Base-by-base conservation (phyloP, 2,329 filamentous ascomycete genomes). In the Tolypocladium sp. region DNA sequence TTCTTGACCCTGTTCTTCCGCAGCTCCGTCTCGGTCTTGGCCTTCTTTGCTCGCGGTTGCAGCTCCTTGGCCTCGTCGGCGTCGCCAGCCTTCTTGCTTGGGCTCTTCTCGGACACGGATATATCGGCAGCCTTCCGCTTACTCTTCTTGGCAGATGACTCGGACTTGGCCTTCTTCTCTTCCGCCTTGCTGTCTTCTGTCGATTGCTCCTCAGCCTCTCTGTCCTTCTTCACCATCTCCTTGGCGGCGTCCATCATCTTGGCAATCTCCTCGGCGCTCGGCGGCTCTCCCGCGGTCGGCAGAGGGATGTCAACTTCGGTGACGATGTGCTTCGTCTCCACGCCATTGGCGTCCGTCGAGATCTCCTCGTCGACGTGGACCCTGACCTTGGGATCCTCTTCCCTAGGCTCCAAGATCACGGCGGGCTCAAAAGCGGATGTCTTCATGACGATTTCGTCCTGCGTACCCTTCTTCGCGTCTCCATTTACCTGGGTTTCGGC, bases 191-290 rank as follows among this genome's bases (percentile, higher is more conserved):
- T 69, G 7, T 70, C 70, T 57, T 75, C 68, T 69, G 79, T 74
- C 59, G 81, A 40, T 9, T 70, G 70, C 10, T 75, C 71, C 15
- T 71, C 71, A 53, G 74, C 69, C 71, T 79, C 76, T 63, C 82
- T 77, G 61, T 82, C 82, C 61, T 86, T 86, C 62, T 89, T 83
- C 6, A 97, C 92, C 90, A 97, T 96, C 65, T 87, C 84, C 76
- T 88, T 91, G 38, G 94, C 94, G 68, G 91, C 86, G 35, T 87
- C 87, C 60, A 97, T 88, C 88, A 97, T 92, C 58, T 87, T 83
- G 59, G 89, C 82, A 1, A 92, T 87, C 67, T 94, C 89, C 63
- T 92, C 89, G 0, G 90, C 86, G 15, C 86, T 83, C 0, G 89
- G 87, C 10, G 92, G 80, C 61, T 90, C 84, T 57, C 82, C 83